Base-by-base conservation (phyloP, 768 basidiomycete species). In the Mycena crocata region DNA sequence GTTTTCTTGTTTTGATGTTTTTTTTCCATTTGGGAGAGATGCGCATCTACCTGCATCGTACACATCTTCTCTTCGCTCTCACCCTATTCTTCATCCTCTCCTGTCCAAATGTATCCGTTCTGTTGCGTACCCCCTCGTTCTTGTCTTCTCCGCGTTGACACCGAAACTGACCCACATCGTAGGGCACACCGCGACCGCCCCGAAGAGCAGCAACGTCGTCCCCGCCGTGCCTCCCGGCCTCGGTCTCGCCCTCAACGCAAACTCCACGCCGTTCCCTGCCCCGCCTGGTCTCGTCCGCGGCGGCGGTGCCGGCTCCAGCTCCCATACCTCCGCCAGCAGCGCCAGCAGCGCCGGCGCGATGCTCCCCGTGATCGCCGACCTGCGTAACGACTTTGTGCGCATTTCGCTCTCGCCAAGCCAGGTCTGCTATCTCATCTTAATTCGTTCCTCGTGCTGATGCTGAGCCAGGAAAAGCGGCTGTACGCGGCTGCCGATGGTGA, bases 401-500 rank as follows among this genome's bases (percentile, higher is more conserved):
- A 35, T n/a, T n/a, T n/a, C n/a, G n/a, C n/a, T n/a, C n/a, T n/a
- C n/a, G n/a, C n/a, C n/a, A n/a, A n/a, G n/a, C n/a, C n/a, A n/a
- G n/a, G n/a, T n/a, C n/a, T n/a, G n/a, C n/a, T n/a, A n/a, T n/a
- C n/a, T n/a, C n/a, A n/a, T n/a, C n/a, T n/a, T n/a, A n/a, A n/a
- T n/a, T n/a, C n/a, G n/a, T n/a, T n/a, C n/a, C n/a, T n/a, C n/a
- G n/a, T n/a, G 2, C 45, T 77, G n/a, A 75, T 74, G 23, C 75
- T 73, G 14, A 71, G 69, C 64, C 75, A 73, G 68, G 73, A 77
- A 34, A 68, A 64, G 10, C 30, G 66, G 24, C 69, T 78, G 0
- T 76, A 76, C 45, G 63, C 66, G 2, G 45, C 8, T 34, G 56
- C 54, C 56, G 42, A 0, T n/a, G n/a, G n/a, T n/a, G n/a, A n/a